These are phyloP conservation scores for Phytophthora multivora DNA, from an alignment of 352 stramenopile species.

Conservation along the genomic window DNA sequence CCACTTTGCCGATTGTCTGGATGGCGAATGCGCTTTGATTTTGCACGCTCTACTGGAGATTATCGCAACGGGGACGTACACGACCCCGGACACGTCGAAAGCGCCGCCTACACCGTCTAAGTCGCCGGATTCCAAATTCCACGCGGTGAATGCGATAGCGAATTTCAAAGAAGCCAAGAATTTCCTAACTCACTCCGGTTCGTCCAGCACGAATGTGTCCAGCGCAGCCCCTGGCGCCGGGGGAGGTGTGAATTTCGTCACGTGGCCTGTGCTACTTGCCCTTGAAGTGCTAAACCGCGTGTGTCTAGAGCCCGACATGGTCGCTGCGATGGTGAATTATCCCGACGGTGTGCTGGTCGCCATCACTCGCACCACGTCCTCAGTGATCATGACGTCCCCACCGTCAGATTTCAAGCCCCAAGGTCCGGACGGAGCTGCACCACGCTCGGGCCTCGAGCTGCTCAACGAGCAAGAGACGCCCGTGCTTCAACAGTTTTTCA, in stretches of 20 bases:
- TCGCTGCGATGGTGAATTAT: conserved; percentile 72
- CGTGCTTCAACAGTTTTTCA: conserved; percentile 78
- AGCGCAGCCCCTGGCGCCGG: conserved; percentile 7
- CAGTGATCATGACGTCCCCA: conserved; percentile 81
- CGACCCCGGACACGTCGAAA: conserved; percentile 53
- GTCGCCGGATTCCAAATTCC: conserved; percentile 48
- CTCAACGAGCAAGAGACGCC: conserved; percentile 86
- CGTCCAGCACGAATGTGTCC: conserved; percentile 25
- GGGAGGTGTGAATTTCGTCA: conserved; percentile 72
- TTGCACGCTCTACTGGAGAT: conserved; percentile 74
- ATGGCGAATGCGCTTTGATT: conserved; percentile 68
- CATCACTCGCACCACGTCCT: conserved; percentile 70
- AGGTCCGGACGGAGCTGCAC: conserved; percentile 39
- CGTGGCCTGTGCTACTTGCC: conserved; percentile 80
- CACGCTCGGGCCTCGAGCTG: conserved; percentile 76
- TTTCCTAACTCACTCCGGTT: conserved; percentile 59
- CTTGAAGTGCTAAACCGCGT: conserved; percentile 85
- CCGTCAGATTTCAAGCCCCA: conserved; percentile 69
- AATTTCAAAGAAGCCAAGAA: conserved; percentile 68
- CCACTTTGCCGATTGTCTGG: conserved; percentile 76
- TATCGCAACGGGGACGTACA: conserved; percentile 78
- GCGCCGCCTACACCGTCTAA: conserved; percentile 55
- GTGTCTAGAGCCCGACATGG: conserved; percentile 67
- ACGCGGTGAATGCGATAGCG: conserved; percentile 37
- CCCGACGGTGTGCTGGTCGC: conserved; percentile 54